Percentiles rank a stretch among this genome's conserved stretches.
Evolutionary conservation across 1,284 basidiomycete genomes (phyloP).

Genomic region (Ustilago loliicola): DNA sequence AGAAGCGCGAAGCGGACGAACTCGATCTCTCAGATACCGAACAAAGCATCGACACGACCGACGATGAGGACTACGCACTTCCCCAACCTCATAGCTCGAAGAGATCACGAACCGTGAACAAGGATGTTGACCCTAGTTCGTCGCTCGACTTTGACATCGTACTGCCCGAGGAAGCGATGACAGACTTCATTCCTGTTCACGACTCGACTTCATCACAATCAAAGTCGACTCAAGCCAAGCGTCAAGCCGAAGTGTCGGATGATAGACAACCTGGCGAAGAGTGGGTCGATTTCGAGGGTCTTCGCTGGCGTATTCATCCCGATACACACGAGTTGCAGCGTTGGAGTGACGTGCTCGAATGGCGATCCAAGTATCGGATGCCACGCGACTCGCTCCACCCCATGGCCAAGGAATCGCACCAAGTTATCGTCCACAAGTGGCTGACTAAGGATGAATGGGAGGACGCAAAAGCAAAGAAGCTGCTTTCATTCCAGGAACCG

Average conservation of each 20-base stretch:
- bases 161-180: slow-evolving; percentile 39
- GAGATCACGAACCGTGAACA: slow-evolving; percentile 27
- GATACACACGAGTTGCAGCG: slow-evolving; percentile 53
- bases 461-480: slow-evolving; percentile 58
- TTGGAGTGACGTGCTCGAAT: slow-evolving; percentile 55
- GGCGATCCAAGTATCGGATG: slow-evolving; percentile 63
- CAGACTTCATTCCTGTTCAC: slow-evolving; percentile 33
- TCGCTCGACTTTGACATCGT: slow-evolving; percentile 36
- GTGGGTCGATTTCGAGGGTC: slow-evolving; percentile 63
- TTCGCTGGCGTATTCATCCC: slow-evolving; percentile 61
- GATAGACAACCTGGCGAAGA: slow-evolving; percentile 64
- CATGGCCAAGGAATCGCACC: slow-evolving; percentile 57
- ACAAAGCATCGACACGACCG: slow-evolving; percentile 15
- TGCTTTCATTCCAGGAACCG: slow-evolving; percentile 57
- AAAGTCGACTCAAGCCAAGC: slow-evolving; percentile 27
- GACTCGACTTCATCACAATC: not conserved
- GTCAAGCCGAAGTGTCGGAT: slow-evolving; percentile 53
- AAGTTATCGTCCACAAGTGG: slow-evolving; percentile 56
- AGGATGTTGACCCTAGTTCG: slow-evolving; percentile 28
- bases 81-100: slow-evolving; percentile 29
- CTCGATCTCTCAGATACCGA: slow-evolving; percentile 29
- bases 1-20: slow-evolving; percentile 49
- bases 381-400: slow-evolving; percentile 64
- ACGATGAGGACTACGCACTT: slow-evolving; percentile 19
- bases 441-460: slow-evolving; percentile 63